A percentile compares a stretch with the other conserved stretches of the same genome.
phyloP scores from a whole-genome alignment of 345 rosid genomes.

The Odontarrhena argentea region DNA sequence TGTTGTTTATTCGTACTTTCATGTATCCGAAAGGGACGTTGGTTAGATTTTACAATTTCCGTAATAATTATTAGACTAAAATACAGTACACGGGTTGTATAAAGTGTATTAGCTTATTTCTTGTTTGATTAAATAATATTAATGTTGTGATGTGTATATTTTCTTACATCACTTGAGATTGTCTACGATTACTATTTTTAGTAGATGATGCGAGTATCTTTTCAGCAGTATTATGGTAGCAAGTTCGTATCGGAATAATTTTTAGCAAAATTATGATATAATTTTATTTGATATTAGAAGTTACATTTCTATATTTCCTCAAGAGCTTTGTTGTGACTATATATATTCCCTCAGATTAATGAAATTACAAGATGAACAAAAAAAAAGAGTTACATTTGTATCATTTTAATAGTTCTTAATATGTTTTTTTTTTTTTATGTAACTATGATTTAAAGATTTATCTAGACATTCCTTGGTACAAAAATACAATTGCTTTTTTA shows the following conservation, averaged over 20 bases:
- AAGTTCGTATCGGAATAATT: neutral
- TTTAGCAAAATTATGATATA: neutral
- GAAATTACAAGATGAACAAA: too few species aligned
- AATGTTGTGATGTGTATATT: neutral
- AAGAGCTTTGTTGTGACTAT: too few species aligned
- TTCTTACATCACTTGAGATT: conserved; percentile 3
- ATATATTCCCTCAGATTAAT: too few species aligned
- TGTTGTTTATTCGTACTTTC: conserved; percentile 27
- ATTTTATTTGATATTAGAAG: neutral
- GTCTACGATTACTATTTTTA: neutral
- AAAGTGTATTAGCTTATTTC: conserved; percentile 2
- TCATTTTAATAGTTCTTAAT: too few species aligned
- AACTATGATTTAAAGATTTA: too few species aligned
- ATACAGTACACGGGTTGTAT: conserved; percentile 6
- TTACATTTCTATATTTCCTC: too few species aligned
- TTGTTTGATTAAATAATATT: neutral
- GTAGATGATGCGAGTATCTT: neutral
- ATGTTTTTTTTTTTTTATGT: too few species aligned
- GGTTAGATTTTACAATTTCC: neutral
- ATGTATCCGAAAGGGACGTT: conserved; percentile 18
- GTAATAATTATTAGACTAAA: neutral
- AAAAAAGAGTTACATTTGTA: too few species aligned
- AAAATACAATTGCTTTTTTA: too few species aligned
- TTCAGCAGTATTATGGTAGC: neutral
- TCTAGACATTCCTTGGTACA: too few species aligned